Conservation (phyloP, 441 rosid species). For the Arabidopsis lyrata region DNA sequence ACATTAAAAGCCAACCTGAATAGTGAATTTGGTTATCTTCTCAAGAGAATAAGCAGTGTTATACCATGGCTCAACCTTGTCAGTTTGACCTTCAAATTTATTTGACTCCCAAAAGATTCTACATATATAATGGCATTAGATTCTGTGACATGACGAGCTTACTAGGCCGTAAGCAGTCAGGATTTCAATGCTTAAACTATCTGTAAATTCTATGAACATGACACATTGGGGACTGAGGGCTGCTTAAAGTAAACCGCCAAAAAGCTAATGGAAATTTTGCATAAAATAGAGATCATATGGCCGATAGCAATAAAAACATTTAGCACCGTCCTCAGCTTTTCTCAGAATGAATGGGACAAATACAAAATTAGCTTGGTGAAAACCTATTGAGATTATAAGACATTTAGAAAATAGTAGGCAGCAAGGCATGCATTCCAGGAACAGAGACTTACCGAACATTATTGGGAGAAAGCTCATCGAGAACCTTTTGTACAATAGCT, state of each 20-base stretch:
- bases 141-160: neutral
- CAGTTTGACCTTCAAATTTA: slow-evolving; percentile 79
- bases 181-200: slow-evolving; percentile 10
- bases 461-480: slow-evolving; percentile 67
- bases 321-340: neutral
- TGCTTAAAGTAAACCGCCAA: slow-evolving; percentile 10
- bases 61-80: slow-evolving; percentile 91
- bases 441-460: slow-evolving; percentile 68
- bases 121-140: slow-evolving; percentile 44
- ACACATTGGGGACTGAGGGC: neutral
- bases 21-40: slow-evolving; percentile 54
- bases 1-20: slow-evolving; percentile 63
- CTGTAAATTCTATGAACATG: slow-evolving; percentile 20
- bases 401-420: neutral
- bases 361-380: neutral
- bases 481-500: slow-evolving; percentile 53
- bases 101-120: slow-evolving; percentile 95
- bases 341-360: neutral
- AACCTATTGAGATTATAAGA: neutral
- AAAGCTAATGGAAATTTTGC: neutral
- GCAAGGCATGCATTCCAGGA: slow-evolving; percentile 9
- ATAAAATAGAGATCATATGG: neutral
- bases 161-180: neutral
- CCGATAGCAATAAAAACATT: neutral
- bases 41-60: slow-evolving; percentile 79